Base-by-base conservation (phyloP, 371 early-diverging fungal species). In the Encephalitozoon cuniculi region DNA sequence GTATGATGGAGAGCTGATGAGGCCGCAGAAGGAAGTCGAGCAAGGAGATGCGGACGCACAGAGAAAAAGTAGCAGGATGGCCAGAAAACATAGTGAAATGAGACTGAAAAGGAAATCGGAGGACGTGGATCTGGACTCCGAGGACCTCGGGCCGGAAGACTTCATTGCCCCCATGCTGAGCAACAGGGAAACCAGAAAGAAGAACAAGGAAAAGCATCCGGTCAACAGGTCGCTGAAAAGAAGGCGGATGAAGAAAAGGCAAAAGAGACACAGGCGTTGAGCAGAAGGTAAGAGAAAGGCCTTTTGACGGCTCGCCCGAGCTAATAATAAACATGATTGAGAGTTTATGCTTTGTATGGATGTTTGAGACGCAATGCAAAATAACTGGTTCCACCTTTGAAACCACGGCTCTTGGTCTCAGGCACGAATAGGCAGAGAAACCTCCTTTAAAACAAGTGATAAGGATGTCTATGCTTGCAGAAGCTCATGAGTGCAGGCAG, bases 11-110 rank as follows among this genome's bases (percentile, higher is more conserved):
- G 59, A 34, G 32, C 9, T 64, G 12, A 51, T 72, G 41, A 72
- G 73, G 40, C 46, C 73, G 7, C 64, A 51, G 11, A 72, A 64
- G 41, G 73, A 72, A 18, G 49, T 72, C 40, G 73, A 72, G 40
- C 37, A 63, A 32, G 30, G 63, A 18, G 73, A 72, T 15, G 64
- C 64, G 39, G 44, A 63, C 6, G 32, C 15, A 34, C 64, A 44
- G 23, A 21, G 51, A 28, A 39, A 39, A 44, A 64, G 46, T 25
- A 41, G 46, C 3, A 43, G 32, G 28, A 72, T 49, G 64, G 64
- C 39, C 12, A 72, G 12, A 12, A 65, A 26, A 23, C 66, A 65
- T 30, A 41, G 15, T 28, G 40, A 72, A 39, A 72, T 15, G 32
- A 64, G 30, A n/a, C 26, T 64, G 46, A 59, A 64, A 18, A 72